Evolutionary conservation across 768 basidiomycete species (phyloP).

Genomic region (Trichaptum fuscoviolaceum): DNA sequence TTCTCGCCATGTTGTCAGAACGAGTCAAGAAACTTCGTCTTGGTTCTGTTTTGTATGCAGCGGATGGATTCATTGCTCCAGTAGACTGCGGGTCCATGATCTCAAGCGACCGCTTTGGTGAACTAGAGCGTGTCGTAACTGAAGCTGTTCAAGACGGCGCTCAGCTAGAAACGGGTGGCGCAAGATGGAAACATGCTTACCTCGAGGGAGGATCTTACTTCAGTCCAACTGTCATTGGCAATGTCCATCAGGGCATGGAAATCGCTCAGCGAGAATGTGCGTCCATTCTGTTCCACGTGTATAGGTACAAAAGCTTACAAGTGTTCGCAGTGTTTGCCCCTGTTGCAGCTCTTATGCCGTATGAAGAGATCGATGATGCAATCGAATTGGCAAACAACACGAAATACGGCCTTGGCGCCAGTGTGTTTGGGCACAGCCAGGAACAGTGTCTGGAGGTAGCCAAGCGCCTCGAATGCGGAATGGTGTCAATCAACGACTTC

Average conservation of each 20-base stretch:
- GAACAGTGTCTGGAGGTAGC: conserved; percentile 76
- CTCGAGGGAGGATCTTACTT: conserved; percentile 78
- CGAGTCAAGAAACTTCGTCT: conserved; percentile 65
- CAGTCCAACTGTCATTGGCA: conserved; percentile 79
- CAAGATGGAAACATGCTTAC: conserved; percentile 57
- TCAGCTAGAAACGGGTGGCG: conserved; percentile 56
- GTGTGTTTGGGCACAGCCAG: conserved; percentile 88
- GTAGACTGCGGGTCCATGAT: conserved; percentile 92
- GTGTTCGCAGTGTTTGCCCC: conserved; percentile 78
- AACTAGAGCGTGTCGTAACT: conserved; percentile 54
- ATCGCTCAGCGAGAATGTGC: conserved; percentile 78
- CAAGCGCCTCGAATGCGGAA: conserved; percentile 80
- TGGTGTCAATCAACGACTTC: conserved; percentile 97
- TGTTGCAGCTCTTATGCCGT: conserved; percentile 80
- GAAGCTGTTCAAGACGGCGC: conserved; percentile 71
- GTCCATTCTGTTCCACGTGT: conserved; percentile 23
- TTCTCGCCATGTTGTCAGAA: conserved; percentile 60
- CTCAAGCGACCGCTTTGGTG: conserved; percentile 60
- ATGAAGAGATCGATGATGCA: conserved; percentile 79
- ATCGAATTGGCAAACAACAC: conserved; percentile 86
- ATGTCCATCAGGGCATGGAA: conserved; percentile 63
- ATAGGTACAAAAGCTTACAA: conserved; percentile 4
- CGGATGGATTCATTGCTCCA: conserved; percentile 64
- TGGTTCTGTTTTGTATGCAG: conserved; percentile 67
- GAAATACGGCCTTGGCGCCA: conserved; percentile 86